Evolutionary conservation across 495 filamentous ascomycete genomes (phyloP).

Genomic region (Hypomontagnella monticulosa): DNA sequence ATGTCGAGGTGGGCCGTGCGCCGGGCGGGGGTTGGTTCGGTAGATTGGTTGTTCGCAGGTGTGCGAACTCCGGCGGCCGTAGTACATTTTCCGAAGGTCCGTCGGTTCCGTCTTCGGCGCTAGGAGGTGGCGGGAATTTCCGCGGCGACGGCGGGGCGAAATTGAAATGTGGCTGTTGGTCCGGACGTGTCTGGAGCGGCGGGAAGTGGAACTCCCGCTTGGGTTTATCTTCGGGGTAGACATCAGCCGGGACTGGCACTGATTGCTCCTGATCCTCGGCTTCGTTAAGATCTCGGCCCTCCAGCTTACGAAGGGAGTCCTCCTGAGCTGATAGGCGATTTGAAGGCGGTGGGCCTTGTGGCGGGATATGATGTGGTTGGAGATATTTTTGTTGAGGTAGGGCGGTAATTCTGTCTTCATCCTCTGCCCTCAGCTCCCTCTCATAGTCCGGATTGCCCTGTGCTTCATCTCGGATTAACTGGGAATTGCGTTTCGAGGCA

Average conservation of each 20-base stretch:
- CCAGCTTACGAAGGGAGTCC: slow-evolving; percentile 54
- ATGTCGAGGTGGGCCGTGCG: slow-evolving; percentile 54
- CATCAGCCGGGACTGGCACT: slow-evolving; percentile 20
- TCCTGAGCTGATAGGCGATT: slow-evolving; percentile 50
- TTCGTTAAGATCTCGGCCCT: slow-evolving; percentile 50
- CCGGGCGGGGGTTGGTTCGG: slow-evolving; percentile 33
- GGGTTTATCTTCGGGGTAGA: slow-evolving; percentile 46
- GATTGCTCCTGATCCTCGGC: slow-evolving; percentile 26
- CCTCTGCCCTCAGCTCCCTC: slow-evolving; percentile 81
- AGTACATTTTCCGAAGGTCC: slow-evolving; percentile 32
- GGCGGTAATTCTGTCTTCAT: slow-evolving; percentile 84
- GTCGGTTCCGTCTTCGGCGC: slow-evolving; percentile 11
- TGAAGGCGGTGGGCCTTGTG: slow-evolving; percentile 54
- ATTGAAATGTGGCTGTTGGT: slow-evolving; percentile 60
- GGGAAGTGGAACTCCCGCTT: slow-evolving; percentile 65
- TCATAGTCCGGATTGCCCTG: slow-evolving; percentile 80
- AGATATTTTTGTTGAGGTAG: slow-evolving; percentile 72
- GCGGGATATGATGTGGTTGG: slow-evolving; percentile 59
- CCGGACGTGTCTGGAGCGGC: slow-evolving; percentile 52
- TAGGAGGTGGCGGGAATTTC: slow-evolving; percentile 25
- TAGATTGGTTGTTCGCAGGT: slow-evolving; percentile 59
- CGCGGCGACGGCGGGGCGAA: slow-evolving; percentile 59
- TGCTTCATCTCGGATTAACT: slow-evolving; percentile 81
- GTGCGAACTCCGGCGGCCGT: slow-evolving; percentile 59
- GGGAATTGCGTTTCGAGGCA: slow-evolving; percentile 81